Conservation (phyloP, 2,329 filamentous ascomycete genomes). For the Grosmannia clavigera region DNA sequence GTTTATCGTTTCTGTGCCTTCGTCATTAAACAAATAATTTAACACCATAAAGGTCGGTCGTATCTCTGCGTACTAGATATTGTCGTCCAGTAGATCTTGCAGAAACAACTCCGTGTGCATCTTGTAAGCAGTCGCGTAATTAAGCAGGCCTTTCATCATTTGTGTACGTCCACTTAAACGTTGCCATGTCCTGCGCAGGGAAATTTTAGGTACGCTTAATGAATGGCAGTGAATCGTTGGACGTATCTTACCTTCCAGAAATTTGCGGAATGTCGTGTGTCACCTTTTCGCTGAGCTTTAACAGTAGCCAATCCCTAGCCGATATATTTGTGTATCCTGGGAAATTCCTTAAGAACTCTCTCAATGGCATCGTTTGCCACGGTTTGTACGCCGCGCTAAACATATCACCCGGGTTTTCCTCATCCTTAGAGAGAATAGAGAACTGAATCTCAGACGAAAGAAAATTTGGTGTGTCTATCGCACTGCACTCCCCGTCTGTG, state of each 20-base stretch:
- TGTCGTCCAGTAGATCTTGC: slow-evolving; percentile 48
- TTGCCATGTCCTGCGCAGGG: slow-evolving; percentile 36
- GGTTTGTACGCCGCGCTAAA: slow-evolving; percentile 35
- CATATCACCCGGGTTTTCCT: slow-evolving; percentile 25
- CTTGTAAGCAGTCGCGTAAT: slow-evolving; percentile 50
- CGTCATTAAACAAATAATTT: slow-evolving; percentile 48
- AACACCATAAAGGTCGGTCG: slow-evolving; percentile 54
- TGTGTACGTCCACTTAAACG: slow-evolving; percentile 57
- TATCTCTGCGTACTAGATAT: slow-evolving; percentile 60
- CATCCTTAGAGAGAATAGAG: slow-evolving; percentile 32
- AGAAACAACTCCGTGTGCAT: slow-evolving; percentile 48
- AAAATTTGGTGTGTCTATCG: slow-evolving; percentile 25
- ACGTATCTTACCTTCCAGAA: slow-evolving; percentile 34
- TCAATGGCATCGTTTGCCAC: slow-evolving; percentile 29
- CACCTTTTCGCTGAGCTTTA: slow-evolving; percentile 50
- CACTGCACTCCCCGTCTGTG: neutral
- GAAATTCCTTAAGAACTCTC: slow-evolving; percentile 26
- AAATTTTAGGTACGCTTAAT: neutral
- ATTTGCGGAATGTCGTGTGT: slow-evolving; percentile 40
- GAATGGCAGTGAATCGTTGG: no score
- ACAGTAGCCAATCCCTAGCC: slow-evolving; percentile 41
- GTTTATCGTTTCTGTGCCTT: slow-evolving; percentile 37
- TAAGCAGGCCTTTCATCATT: slow-evolving; percentile 61
- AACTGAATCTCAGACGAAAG: slow-evolving; percentile 49
- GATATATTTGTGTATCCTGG: slow-evolving; percentile 13